Percentiles rank a stretch among this genome's conserved stretches.
Conservation (phyloP, 2,329 filamentous ascomycete species). For the Exophiala sideris region DNA sequence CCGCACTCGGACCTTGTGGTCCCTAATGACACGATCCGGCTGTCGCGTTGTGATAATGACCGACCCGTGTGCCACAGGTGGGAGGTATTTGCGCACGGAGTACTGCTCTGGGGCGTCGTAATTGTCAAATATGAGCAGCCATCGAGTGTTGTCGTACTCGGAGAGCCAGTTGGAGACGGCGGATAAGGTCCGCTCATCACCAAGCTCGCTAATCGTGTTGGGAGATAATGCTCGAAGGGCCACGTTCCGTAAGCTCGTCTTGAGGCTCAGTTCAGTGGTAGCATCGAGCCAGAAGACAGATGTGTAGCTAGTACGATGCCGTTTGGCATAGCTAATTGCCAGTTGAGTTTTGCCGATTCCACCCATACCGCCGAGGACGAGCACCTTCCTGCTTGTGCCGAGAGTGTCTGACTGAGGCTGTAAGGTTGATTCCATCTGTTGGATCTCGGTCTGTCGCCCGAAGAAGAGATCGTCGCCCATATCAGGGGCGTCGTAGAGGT, state of each 20-base stretch:
- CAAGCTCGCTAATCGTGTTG: not conserved
- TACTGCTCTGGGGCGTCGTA: conserved; percentile 23
- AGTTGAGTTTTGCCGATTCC: conserved; percentile 50
- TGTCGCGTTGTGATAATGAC: conserved; percentile 27
- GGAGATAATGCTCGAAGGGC: conserved; percentile 5
- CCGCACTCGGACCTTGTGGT: conserved; percentile 5
- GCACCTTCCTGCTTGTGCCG: not conserved
- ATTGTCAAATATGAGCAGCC: conserved; percentile 30
- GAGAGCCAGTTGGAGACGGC: conserved; percentile 20
- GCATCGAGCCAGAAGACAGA: conserved; percentile 46
- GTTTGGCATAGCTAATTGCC: conserved; percentile 37
- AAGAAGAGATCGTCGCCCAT: conserved; percentile 12
- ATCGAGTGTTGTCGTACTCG: conserved; percentile 19
- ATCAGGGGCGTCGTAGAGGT: conserved; percentile 9
- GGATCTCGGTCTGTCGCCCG: conserved; percentile 11
- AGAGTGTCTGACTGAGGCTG: not conserved
- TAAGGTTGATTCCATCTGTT: conserved; percentile 18
- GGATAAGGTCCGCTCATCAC: not conserved
- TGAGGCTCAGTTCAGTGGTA: conserved; percentile 36
- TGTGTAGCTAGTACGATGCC: conserved; percentile 36
- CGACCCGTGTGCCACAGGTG: conserved; percentile 18
- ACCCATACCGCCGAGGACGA: conserved; percentile 41
- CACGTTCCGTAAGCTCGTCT: conserved; percentile 31
- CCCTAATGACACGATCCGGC: conserved; percentile 9
- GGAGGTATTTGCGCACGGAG: conserved; percentile 19